phyloP scores from a whole-genome alignment of 2,329 filamentous ascomycete genomes.

The Fusarium napiforme region DNA sequence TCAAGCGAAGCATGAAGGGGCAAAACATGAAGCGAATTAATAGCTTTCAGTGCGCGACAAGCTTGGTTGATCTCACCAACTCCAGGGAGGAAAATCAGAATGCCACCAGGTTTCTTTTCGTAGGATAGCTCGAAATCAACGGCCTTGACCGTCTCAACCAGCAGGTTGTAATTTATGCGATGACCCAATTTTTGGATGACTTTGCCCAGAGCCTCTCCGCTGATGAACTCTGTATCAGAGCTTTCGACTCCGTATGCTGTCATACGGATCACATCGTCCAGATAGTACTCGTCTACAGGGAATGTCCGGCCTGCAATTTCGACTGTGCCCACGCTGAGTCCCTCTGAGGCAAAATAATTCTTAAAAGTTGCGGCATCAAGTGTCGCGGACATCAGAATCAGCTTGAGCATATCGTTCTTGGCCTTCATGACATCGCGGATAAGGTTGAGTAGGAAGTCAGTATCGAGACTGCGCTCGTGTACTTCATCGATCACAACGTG shows the following conservation, averaged over 20 bases:
- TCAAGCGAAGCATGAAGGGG: constrained; percentile 93
- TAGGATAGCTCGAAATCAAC: constrained; percentile 81
- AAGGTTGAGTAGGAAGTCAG: constrained; percentile 95
- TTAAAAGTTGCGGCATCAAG: constrained; percentile 79
- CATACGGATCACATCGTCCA: constrained; percentile 85
- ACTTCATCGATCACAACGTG: constrained; percentile 97
- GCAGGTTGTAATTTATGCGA: constrained; percentile 90
- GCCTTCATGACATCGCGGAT: constrained; percentile 86
- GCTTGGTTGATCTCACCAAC: constrained; percentile 90
- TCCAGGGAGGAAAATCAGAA: constrained; percentile 95
- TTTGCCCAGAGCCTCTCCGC: constrained; percentile 71
- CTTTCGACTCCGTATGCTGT: constrained; percentile 77
- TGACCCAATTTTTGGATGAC: constrained; percentile 78
- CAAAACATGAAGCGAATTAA: constrained; percentile 76
- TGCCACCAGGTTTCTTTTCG: constrained; percentile 77
- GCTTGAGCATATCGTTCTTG: constrained; percentile 82
- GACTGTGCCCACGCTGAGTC: constrained; percentile 72
- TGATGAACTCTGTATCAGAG: constrained; percentile 57
- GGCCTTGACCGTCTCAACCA: constrained; percentile 80
- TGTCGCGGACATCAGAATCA: constrained; percentile 98
- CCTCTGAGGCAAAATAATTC: constrained; percentile 75
- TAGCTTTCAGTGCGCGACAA: constrained; percentile 75
- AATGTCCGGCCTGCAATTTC: constrained; percentile 93
- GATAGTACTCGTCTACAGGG: constrained; percentile 89
- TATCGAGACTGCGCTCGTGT: constrained; percentile 96